Percentiles rank a stretch among this genome's conserved stretches.
Conservation (phyloP, 177 flowering plant genomes). For the Vitis hybrid region DNA sequence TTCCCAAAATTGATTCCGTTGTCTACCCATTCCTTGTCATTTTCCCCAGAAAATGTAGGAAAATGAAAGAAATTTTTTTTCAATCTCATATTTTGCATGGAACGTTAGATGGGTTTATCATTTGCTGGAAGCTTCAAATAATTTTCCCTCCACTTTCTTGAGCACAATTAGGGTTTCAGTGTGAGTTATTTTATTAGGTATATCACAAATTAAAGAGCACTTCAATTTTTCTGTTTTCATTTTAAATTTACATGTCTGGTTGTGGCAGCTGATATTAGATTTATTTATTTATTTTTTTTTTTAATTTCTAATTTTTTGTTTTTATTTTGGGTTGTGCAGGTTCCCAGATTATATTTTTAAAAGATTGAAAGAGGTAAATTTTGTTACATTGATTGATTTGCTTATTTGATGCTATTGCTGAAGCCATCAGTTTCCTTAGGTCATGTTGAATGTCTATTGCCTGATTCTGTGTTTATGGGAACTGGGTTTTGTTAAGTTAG, state of each 20-base stretch:
- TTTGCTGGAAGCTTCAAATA: no score
- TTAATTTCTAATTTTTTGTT: background rate
- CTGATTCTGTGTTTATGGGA: no score
- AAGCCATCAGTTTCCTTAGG: background rate
- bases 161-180: no score
- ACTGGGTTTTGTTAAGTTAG: no score
- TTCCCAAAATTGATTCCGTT: conserved; percentile 92
- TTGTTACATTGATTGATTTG: background rate
- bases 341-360: conserved; percentile 77
- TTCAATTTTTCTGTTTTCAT: no score
- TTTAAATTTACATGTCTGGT: no score
- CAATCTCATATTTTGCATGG: no score
- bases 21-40: conserved; percentile 70
- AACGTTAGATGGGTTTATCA: no score
- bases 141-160: no score
- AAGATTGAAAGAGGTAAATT: conserved; percentile 61
- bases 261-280: background rate
- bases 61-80: no score
- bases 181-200: no score
- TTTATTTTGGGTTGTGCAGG: conserved; percentile 31
- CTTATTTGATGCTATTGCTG: background rate
- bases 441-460: background rate
- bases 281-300: background rate
- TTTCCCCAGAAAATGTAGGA: background rate
- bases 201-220: no score